Evolutionary conservation across 1,139 yeast species (phyloP).

Genomic region (Geotrichum aggregatum): DNA sequence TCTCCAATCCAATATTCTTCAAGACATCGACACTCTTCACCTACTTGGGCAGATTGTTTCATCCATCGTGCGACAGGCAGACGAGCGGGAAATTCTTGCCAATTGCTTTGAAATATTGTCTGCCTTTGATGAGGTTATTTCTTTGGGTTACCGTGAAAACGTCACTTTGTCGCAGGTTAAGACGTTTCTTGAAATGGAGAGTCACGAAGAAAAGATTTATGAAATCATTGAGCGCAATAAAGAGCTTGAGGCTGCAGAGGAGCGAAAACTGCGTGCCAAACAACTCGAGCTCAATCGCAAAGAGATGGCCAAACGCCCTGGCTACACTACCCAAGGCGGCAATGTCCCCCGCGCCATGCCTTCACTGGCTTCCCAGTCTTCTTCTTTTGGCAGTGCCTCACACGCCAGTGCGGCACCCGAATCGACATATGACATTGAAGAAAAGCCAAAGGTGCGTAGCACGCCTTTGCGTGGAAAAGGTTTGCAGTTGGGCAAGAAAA

Average conservation of each 20-base stretch:
- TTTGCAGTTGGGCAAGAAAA: constrained; percentile 73
- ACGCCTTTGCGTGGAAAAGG: constrained; percentile 63
- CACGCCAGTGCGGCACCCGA: constrained; percentile 1
- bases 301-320: constrained; percentile 11
- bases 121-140: constrained; percentile 91
- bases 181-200: constrained; percentile 93
- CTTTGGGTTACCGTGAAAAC: constrained; percentile 87
- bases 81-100: constrained; percentile 78
- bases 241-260: constrained; percentile 95
- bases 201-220: constrained; percentile 97
- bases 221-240: constrained; percentile 96
- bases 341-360: constrained; percentile 5
- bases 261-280: constrained; percentile 91
- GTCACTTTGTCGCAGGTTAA: constrained; percentile 76
- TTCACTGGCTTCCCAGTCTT: not conserved
- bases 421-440: constrained; percentile 6
- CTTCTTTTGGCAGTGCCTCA: constrained; percentile 5
- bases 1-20: constrained; percentile 85
- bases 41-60: constrained; percentile 79
- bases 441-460: constrained; percentile 22
- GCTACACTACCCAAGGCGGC: constrained; percentile 1
- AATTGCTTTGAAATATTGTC: constrained; percentile 83
- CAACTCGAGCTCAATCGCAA: constrained; percentile 58
- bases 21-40: constrained; percentile 89
- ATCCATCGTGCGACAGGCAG: constrained; percentile 67